These are phyloP conservation scores for Clavaria fumosa DNA, from an alignment of 768 basidiomycete species.

Conservation along the genomic window DNA sequence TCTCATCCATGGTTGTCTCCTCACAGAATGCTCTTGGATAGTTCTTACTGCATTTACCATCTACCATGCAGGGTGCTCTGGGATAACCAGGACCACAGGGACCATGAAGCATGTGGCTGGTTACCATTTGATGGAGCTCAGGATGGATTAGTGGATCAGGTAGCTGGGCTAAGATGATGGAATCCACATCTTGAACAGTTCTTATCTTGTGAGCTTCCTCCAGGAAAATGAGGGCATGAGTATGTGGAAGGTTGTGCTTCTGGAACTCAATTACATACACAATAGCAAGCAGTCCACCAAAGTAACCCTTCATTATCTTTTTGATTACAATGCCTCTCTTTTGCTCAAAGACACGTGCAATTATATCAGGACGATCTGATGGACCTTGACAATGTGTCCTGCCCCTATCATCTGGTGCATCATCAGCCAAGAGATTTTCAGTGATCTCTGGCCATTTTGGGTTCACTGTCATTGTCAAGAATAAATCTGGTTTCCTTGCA, in stretches of 20 bases:
- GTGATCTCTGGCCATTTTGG: conserved; percentile 34
- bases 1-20: conserved; percentile 10
- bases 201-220: conserved; percentile 18
- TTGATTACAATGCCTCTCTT: conserved; percentile 27
- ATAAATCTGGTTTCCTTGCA: conserved; percentile 26
- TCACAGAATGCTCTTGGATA: conserved; percentile 19
- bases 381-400: conserved; percentile 24
- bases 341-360: conserved; percentile 29
- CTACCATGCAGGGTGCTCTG: conserved; percentile 33
- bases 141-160: conserved; percentile 23
- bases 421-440: conserved; percentile 21
- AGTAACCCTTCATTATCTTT: conserved; percentile 21
- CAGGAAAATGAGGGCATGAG: conserved; percentile 34
- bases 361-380: conserved; percentile 33
- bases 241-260: conserved; percentile 39
- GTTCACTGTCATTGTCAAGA: conserved; percentile 39
- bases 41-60: conserved; percentile 18
- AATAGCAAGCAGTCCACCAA: conserved; percentile 27
- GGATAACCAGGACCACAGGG: conserved; percentile 23
- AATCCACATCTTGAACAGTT: conserved; percentile 24
- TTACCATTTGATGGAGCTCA: conserved; percentile 20
- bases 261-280: conserved; percentile 45
- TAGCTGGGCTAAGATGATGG: conserved; percentile 18
- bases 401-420: no score
- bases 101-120: conserved; percentile 22